Percentiles rank a stretch among this genome's conserved stretches.
Evolutionary conservation across 2,329 filamentous ascomycete genomes (phyloP).

Genomic region (Ascochyta pisi): DNA sequence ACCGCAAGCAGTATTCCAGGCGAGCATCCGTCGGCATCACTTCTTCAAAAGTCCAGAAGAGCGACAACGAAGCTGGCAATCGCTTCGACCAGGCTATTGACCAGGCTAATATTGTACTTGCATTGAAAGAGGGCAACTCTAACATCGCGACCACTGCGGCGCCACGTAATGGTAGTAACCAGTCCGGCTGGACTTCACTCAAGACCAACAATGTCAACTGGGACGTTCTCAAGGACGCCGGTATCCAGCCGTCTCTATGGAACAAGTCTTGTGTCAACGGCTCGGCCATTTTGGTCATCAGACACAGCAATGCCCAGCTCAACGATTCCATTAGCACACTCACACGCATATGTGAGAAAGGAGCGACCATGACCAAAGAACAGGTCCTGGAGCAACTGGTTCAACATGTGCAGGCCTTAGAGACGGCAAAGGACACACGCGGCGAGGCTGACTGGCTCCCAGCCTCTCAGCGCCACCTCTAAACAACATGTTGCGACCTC

Average conservation of each 20-base stretch:
- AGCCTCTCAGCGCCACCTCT: conserved; percentile 2
- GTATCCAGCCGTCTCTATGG: conserved; percentile 15
- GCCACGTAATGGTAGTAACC: conserved; percentile 3
- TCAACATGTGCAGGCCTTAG: neutral
- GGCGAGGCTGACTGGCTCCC: conserved; percentile 9
- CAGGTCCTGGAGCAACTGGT: neutral
- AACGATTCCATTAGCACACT: conserved; percentile 1
- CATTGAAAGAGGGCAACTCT: conserved; percentile 13
- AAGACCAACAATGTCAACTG: conserved; percentile 31
- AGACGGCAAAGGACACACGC: neutral
- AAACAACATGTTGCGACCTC: neutral
- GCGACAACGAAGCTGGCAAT: conserved; percentile 19
- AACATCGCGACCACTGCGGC: conserved; percentile 18
- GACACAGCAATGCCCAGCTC: conserved; percentile 12
- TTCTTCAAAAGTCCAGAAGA: conserved; percentile 11
- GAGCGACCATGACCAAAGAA: neutral
- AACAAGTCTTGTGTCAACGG: conserved; percentile 25
- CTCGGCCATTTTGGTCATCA: conserved; percentile 12
- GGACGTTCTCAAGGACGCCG: conserved; percentile 20
- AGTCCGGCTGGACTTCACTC: conserved; percentile 23
- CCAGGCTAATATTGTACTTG: conserved; percentile 8
- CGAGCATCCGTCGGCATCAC: neutral
- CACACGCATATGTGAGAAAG: neutral
- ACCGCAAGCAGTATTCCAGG: conserved; percentile 17
- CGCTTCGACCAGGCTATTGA: conserved; percentile 14